These are phyloP conservation scores for Brettanomyces naardenensis DNA, from an alignment of 805 yeast species.

Conservation along the genomic window DNA sequence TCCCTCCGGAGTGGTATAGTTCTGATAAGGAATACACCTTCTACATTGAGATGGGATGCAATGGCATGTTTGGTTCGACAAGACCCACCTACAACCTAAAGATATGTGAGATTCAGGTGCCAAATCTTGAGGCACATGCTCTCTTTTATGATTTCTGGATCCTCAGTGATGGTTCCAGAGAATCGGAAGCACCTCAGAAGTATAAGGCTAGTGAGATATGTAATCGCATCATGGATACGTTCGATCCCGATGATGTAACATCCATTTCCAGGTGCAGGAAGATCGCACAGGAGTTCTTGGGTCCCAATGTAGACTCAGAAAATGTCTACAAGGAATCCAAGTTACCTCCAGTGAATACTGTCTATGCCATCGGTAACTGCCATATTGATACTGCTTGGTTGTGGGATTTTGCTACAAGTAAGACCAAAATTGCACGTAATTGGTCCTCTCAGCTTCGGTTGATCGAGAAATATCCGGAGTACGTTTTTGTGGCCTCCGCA, in stretches of 20 bases:
- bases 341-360: conserved; percentile 40
- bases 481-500: conserved; percentile 89
- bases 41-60: conserved; percentile 85
- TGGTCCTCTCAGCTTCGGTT: conserved; percentile 91
- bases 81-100: conserved; percentile 58
- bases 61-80: conserved; percentile 77
- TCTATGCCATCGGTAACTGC: conserved; percentile 86
- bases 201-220: conserved; percentile 75
- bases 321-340: conserved; percentile 47
- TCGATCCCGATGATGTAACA: conserved; percentile 60
- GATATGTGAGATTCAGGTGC: conserved; percentile 72
- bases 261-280: conserved; percentile 57
- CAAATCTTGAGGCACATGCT: conserved; percentile 73
- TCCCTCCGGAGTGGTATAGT: conserved; percentile 49
- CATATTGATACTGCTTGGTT: conserved; percentile 98
- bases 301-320: conserved; percentile 54
- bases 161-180: conserved; percentile 86
- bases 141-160: conserved; percentile 79
- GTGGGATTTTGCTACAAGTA: conserved; percentile 98
- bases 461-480: conserved; percentile 85
- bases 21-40: conserved; percentile 41
- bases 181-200: conserved; percentile 76
- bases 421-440: conserved; percentile 84
- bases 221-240: conserved; percentile 74
- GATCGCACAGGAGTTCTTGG: conserved; percentile 57